These are phyloP conservation scores for Sphagnurus paluster DNA, from an alignment of 1,284 basidiomycete genomes.

Conservation along the genomic window DNA sequence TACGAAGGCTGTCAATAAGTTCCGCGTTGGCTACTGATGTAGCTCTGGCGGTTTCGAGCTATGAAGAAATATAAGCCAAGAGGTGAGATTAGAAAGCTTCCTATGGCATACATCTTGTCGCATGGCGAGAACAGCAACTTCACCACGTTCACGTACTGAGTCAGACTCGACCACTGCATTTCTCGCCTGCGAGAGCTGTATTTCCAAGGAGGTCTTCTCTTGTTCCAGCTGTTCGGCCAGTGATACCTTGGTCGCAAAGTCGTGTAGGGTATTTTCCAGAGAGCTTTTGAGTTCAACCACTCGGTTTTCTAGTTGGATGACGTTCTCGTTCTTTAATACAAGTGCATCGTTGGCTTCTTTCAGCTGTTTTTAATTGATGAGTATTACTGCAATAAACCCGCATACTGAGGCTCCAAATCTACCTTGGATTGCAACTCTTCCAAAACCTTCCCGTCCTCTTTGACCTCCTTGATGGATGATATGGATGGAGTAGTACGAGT, in stretches of 20 bases:
- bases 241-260: constrained; percentile 47
- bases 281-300: constrained; percentile 50
- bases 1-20: constrained; percentile 47
- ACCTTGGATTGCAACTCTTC: constrained; percentile 66
- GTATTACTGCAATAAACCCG: too few relatives aligned
- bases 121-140: constrained; percentile 38
- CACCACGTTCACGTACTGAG: constrained; percentile 37
- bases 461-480: constrained; percentile 67
- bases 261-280: constrained; percentile 47
- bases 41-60: constrained; percentile 56
- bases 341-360: constrained; percentile 54
- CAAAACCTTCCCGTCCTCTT: constrained; percentile 55
- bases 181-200: constrained; percentile 45
- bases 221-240: constrained; percentile 46
- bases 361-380: constrained; percentile 43
- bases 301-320: constrained; percentile 52
- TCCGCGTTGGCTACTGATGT: constrained; percentile 41
- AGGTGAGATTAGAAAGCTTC: constrained; percentile 7
- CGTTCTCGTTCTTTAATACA: constrained; percentile 46
- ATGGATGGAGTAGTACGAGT: constrained; percentile 57
- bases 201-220: constrained; percentile 48
- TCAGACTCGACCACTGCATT: constrained; percentile 43
- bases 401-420: too few relatives aligned
- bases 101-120: constrained; percentile 49
- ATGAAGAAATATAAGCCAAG: constrained; percentile 3